Base-by-base conservation (phyloP, 352 stramenopile genomes). In the Globisporangium uncinulatum region DNA sequence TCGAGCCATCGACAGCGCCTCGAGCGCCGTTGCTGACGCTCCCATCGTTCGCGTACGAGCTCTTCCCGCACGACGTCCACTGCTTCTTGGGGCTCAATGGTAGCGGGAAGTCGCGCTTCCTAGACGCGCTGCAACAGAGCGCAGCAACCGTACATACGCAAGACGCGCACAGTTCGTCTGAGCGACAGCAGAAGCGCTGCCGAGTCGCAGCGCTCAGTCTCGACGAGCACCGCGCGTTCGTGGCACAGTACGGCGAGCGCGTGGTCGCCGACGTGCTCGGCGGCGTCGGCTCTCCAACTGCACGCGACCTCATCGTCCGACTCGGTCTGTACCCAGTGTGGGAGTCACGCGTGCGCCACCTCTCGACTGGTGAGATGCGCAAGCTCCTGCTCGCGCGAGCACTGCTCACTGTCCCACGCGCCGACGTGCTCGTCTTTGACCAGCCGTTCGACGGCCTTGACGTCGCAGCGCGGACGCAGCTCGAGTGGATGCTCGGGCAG, bases 381-480 rank as follows among this genome's bases (percentile, higher is more conserved):
- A 97, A 97, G 56, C 66, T 97, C 17, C 56, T 97, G 61, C 73
- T 98, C 11, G 88, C 94, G 1, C 64, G 85, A 39, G 83, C 89
- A 21, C 66, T 98, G 24, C 73, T 95, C 7, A 60, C 74, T 19
- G 79, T 77, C 29, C 93, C 93, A 1, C 69, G 66, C 47, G 74
- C 71, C 8, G 74, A 73, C 6, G 70, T 98, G 34, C 62, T 98
- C 57, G 63, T 98, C 56, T 55, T 98, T 19, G 93, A 98, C 62
- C 94, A 97, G 68, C 87, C 90, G 31, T 97, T 97, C 66, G 93
- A 98, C 55, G 93, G 93, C 1, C 71, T 97, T n/a, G 93, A 98
- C 68, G 76, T 89, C 10, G 70, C 77, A 4, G 90, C 85, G 29
- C 70, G 90, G 11, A 58, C 67, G 50, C 79, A 91, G 49, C 64